Percentiles rank a stretch among this genome's conserved stretches.
These are phyloP conservation scores for Rossbeevera mucosa DNA, from an alignment of 768 basidiomycete species.

Conservation along the genomic window DNA sequence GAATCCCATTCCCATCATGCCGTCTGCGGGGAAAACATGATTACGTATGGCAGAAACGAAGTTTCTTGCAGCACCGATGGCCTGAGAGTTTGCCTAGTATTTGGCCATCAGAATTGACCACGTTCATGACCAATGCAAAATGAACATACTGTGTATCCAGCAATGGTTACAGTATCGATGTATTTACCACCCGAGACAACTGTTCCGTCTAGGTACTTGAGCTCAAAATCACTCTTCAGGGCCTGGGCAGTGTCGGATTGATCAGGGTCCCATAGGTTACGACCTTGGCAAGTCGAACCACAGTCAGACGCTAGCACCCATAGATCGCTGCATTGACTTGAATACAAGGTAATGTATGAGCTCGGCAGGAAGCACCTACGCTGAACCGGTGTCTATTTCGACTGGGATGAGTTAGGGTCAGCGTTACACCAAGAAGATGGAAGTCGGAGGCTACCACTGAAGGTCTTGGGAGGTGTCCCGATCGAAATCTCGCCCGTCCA, in stretches of 20 bases:
- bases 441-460: no score
- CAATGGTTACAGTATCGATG: neutral
- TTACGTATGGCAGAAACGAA: neutral
- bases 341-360: neutral
- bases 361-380: neutral
- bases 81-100: neutral
- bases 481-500: no score
- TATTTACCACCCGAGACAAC: neutral
- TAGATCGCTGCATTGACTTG: neutral
- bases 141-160: neutral
- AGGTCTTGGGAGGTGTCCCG: no score
- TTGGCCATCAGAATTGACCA: neutral
- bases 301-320: neutral
- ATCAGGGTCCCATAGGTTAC: neutral
- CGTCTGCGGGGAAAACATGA: neutral
- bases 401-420: neutral
- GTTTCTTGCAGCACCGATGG: neutral
- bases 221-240: neutral
- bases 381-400: neutral
- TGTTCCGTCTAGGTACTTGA: neutral
- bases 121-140: neutral
- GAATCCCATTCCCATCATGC: neutral
- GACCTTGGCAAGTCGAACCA: neutral
- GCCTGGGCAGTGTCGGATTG: neutral
- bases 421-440: no score